Conservation (phyloP, 495 filamentous ascomycete species). For the Podospora conica region DNA sequence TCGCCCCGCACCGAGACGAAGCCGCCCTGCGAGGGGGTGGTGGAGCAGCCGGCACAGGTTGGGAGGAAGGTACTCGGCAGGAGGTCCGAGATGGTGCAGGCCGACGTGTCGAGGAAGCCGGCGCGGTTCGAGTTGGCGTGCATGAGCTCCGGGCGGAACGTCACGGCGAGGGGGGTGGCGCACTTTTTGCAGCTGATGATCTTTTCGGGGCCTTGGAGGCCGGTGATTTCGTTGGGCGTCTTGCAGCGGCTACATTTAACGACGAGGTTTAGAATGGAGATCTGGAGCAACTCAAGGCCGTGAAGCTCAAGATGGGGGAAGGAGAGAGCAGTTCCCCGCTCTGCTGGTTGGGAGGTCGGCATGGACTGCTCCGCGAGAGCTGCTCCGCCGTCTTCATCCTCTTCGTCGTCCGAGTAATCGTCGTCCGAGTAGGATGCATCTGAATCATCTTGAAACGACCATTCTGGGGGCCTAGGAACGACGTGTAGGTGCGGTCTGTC, state of each 20-base stretch:
- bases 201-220: slow-evolving; percentile 48
- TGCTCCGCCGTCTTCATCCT: slow-evolving; percentile 44
- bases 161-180: slow-evolving; percentile 57
- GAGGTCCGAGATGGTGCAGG: slow-evolving; percentile 73
- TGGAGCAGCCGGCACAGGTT: slow-evolving; percentile 76
- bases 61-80: slow-evolving; percentile 78
- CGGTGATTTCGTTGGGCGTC: slow-evolving; percentile 63
- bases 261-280: slow-evolving; percentile 60
- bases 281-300: slow-evolving; percentile 73
- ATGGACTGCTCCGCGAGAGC: slow-evolving; percentile 34
- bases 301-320: slow-evolving; percentile 79
- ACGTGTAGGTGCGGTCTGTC: slow-evolving; percentile 62
- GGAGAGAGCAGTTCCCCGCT: slow-evolving; percentile 69
- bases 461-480: slow-evolving; percentile 80
- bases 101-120: slow-evolving; percentile 76
- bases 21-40: slow-evolving; percentile 49
- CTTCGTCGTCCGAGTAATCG: slow-evolving; percentile 37
- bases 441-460: slow-evolving; percentile 48
- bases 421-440: slow-evolving; percentile 35
- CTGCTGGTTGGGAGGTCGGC: slow-evolving; percentile 32
- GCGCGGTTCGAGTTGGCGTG: slow-evolving; percentile 71
- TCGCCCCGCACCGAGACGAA: slow-evolving; percentile 70
- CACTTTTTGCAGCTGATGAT: slow-evolving; percentile 67
- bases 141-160: slow-evolving; percentile 68
- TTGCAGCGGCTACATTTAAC: slow-evolving; percentile 85